phyloP scores from a whole-genome alignment of 441 rosid species.

The Populus hybrid region DNA sequence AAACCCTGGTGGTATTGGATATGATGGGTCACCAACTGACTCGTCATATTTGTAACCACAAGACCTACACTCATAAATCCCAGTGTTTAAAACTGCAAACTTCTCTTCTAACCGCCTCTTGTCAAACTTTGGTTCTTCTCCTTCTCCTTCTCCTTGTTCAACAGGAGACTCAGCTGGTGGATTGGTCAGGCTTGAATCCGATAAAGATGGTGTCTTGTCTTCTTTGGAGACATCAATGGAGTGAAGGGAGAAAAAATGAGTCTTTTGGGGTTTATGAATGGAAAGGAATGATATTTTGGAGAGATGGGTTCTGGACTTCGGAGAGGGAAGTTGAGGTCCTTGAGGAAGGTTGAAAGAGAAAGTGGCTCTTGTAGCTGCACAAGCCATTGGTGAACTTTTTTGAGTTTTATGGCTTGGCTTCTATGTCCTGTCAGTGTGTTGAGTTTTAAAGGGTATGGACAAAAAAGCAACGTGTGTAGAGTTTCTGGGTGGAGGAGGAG shows the following conservation, averaged over 20 bases:
- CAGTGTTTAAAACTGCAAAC: constrained; percentile 87
- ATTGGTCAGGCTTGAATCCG: constrained; percentile 20
- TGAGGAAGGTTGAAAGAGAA: constrained; percentile 46
- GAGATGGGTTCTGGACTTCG: constrained; percentile 26
- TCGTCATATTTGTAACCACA: constrained; percentile 92
- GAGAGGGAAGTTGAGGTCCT: constrained; percentile 23
- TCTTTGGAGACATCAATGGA: constrained; percentile 61
- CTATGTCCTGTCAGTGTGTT: neutral
- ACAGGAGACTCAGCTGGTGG: constrained; percentile 1
- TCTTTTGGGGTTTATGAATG: constrained; percentile 16
- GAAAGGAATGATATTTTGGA: constrained; percentile 25
- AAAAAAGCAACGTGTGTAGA: neutral
- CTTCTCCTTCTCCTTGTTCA: constrained; percentile 6
- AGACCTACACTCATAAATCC: constrained; percentile 85
- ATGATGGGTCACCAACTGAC: constrained; percentile 75
- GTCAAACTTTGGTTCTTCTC: constrained; percentile 23
- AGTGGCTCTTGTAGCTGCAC: constrained; percentile 45
- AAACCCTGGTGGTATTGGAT: constrained; percentile 86
- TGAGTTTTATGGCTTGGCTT: neutral
- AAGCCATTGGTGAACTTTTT: constrained; percentile 31
- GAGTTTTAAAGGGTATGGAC: neutral
- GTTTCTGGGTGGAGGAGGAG: constrained; percentile 37
- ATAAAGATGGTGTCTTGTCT: constrained; percentile 30
- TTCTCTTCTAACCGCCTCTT: constrained; percentile 71
- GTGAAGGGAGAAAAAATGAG: constrained; percentile 23